Evolutionary conservation across 2,329 filamentous ascomycete genomes (phyloP), one percentile per base, ranked within the genome.

Genomic region (Alternaria burnsii): DNA sequence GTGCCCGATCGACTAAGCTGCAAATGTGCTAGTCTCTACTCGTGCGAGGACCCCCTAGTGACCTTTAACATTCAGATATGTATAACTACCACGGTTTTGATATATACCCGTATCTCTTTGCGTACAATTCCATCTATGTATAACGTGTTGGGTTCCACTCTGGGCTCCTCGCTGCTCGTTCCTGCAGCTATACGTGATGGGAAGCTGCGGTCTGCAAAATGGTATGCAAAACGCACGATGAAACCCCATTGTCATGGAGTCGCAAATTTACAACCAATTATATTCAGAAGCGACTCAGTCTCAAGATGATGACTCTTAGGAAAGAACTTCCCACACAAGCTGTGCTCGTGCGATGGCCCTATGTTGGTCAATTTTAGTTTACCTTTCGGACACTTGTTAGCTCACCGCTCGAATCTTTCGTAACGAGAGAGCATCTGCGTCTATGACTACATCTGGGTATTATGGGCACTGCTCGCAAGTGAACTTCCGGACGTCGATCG

Each of bases 1-100:
- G 50, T 58, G 50, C 48, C 46, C 30, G 46, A 59, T 22, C 18
- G 18, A 32, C 61, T 63, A 59, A 58, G 47, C 52, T 52, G 16
- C 9, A 58, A 54, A 32, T 28, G 40, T 30, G 16, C 50, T 65
- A 63, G 63, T 51, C 40, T 20, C 36, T 28, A 5, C 51, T 34
- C 22, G 24, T n/a, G 42, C 40, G 28, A 32, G 20, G 18, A n/a
- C 30, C 8, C 16, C n/a, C 11, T 26, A 26, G 24, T 26, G 18
- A 32, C 18, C n/a, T 8, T 24, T 18, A 24, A 52, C 28, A n/a
- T 28, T 18, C 36, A 26, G 24, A 26, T 26, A 26, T 26, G 24
- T 26, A 26, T 32, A 10, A 9, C 16, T 52, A 42, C 28, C 28
- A 43, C 28, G 54, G 26, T 41, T 52, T 20, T 20, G 12, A 57